Conservation (phyloP, 768 basidiomycete species). For the Boletus fagicola region DNA sequence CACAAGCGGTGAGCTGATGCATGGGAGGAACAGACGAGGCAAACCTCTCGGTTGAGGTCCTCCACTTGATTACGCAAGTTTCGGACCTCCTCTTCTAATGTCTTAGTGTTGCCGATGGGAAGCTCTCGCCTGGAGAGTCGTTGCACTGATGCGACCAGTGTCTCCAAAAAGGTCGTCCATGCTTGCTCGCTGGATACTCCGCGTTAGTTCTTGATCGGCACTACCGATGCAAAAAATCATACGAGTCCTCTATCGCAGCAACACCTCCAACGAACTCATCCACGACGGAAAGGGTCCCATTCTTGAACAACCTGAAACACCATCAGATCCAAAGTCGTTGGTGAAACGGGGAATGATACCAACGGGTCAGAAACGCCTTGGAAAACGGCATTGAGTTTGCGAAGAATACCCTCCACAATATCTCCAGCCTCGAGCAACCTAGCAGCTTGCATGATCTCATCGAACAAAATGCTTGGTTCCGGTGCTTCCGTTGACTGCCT, state of each 20-base stretch:
- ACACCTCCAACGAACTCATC: conserved; percentile 67
- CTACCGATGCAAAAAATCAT: conserved; percentile 24
- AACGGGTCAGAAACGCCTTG: conserved; percentile 62
- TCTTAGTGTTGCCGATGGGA: conserved; percentile 46
- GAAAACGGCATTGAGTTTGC: conserved; percentile 53
- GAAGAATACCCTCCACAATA: conserved; percentile 56
- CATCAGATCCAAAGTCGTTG: conserved; percentile 1
- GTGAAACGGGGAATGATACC: conserved; percentile 26
- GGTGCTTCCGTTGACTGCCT: conserved; percentile 31
- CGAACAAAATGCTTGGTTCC: conserved; percentile 54
- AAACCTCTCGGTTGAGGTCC: conserved; percentile 64
- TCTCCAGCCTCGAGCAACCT: conserved; percentile 38
- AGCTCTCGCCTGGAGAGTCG: conserved; percentile 65
- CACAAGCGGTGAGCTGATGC: background rate
- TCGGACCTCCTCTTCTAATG: conserved; percentile 58
- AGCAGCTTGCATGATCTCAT: conserved; percentile 59
- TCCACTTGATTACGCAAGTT: conserved; percentile 58
- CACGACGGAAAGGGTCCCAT: conserved; percentile 54
- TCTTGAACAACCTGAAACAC: conserved; percentile 55
- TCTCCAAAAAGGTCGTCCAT: conserved; percentile 62
- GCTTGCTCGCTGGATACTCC: conserved; percentile 52
- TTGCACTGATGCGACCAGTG: conserved; percentile 59
- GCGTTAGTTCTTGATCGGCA: conserved; percentile 15
- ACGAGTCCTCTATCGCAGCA: conserved; percentile 62
- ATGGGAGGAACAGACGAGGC: conserved; percentile 4